Evolutionary conservation across 208 protist genomes (phyloP), one percentile per base, ranked within the genome.

Genomic region (Trypanosoma lewisi): DNA sequence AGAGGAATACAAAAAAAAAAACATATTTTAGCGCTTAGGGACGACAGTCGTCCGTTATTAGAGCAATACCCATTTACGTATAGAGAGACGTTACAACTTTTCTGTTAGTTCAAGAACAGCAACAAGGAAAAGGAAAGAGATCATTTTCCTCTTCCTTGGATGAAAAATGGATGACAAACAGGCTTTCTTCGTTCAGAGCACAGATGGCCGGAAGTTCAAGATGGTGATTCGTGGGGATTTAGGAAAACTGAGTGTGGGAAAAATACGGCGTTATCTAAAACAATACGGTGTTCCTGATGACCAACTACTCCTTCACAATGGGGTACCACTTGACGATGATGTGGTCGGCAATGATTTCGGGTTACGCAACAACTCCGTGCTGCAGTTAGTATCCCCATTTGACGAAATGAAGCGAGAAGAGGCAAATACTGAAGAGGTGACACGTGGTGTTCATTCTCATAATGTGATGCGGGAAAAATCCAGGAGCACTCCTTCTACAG

Each of bases 211-310:
- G n/a, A 86, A 79, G 56, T 91, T 90, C 66, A 91, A 91, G 63
- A 89, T 94, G 80, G 87, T 94, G 45, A 91, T 94, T 42, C 73
- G 79, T 41, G 87, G 87, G 17, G 81, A 87, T 53, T 73, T 92
- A 31, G 77, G 76, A 28, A 79, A 79, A 63, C 69, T 94, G 37
- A 85, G 67, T 30, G 87, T 94, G 12, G 79, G 73, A 31, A 94
- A 91, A 53, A 82, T 94, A 34, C 73, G 80, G 12, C 78, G 82
- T 23, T 89, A 89, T 73, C 71, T 94, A 44, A 79, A 75, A 69
- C 77, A 71, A 12, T 88, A 94, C 69, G 75, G 80, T 51, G 82
- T 87, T 11, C 71, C 75, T 3, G 77, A 90, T 37, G 71, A 58
- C 17, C 78, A 86, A 34, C 41, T 65, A n/a, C 79, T 94, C 39